phyloP scores from a whole-genome alignment of 352 stramenopile species.

The Phytophthora meadii region DNA sequence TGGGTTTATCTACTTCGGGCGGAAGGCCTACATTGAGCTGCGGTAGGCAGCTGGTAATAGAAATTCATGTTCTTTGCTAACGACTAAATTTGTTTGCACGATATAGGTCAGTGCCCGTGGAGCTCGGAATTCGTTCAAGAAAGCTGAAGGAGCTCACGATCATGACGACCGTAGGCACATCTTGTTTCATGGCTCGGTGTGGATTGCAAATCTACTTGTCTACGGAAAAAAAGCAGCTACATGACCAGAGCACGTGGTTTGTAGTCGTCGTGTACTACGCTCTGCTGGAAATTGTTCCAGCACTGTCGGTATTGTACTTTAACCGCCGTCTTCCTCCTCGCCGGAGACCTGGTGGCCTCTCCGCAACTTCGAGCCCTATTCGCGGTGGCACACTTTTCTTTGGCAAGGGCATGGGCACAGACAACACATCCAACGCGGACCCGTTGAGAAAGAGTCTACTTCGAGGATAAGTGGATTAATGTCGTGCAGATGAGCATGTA shows the following conservation, averaged over 20 bases:
- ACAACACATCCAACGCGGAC: conserved; percentile 29
- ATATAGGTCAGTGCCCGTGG: conserved; percentile 78
- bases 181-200: conserved; percentile 83
- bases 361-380: conserved; percentile 52
- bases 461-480: conserved; percentile 21
- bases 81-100: neutral
- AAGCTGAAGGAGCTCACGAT: conserved; percentile 85
- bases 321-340: conserved; percentile 76
- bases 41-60: conserved; percentile 36
- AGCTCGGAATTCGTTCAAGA: conserved; percentile 79
- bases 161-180: conserved; percentile 86
- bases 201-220: conserved; percentile 75
- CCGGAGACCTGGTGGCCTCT: conserved; percentile 33
- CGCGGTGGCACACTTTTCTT: conserved; percentile 54
- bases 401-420: conserved; percentile 44
- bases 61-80: neutral
- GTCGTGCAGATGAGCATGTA: neutral
- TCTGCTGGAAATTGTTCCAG: conserved; percentile 81
- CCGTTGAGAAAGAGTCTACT: conserved; percentile 64
- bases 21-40: conserved; percentile 84
- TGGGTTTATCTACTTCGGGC: conserved; percentile 79
- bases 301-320: conserved; percentile 84
- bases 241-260: conserved; percentile 81
- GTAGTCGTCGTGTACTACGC: conserved; percentile 85
- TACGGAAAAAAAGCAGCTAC: conserved; percentile 74